Evolutionary conservation across 768 basidiomycete species (phyloP).

Genomic region (Suillus alpinus): DNA sequence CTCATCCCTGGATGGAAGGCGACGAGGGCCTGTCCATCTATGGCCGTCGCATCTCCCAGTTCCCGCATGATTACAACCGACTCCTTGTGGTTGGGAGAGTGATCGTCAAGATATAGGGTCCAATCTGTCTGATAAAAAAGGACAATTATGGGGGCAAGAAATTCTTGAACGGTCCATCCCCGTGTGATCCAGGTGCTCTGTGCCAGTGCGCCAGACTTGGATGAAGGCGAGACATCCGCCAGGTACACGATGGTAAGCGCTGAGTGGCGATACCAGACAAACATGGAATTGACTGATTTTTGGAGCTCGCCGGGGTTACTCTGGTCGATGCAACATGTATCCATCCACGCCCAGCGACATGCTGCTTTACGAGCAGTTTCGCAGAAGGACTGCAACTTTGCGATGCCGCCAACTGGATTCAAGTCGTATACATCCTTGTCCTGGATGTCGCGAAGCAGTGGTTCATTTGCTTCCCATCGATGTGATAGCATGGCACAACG

Average conservation of each 20-base stretch:
- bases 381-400: not conserved
- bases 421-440: not conserved
- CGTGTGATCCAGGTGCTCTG: not conserved
- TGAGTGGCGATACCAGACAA: not conserved
- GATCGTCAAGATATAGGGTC: not conserved
- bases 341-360: not conserved
- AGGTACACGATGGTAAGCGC: not conserved
- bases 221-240: not conserved
- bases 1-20: not conserved
- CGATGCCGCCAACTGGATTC: not conserved
- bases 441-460: not conserved
- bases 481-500: not conserved
- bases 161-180: not conserved
- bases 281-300: not conserved
- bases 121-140: not conserved
- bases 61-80: not conserved
- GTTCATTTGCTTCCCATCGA: not conserved
- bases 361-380: not conserved
- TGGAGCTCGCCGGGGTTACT: not conserved
- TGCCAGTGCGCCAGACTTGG: not conserved
- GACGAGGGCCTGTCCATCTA: not conserved
- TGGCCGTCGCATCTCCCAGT: not conserved
- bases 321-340: not conserved
- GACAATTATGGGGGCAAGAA: not conserved
- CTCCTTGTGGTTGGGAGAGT: not conserved